Base-by-base conservation (phyloP, 306 rosid genomes). In the Vigna angularis region DNA sequence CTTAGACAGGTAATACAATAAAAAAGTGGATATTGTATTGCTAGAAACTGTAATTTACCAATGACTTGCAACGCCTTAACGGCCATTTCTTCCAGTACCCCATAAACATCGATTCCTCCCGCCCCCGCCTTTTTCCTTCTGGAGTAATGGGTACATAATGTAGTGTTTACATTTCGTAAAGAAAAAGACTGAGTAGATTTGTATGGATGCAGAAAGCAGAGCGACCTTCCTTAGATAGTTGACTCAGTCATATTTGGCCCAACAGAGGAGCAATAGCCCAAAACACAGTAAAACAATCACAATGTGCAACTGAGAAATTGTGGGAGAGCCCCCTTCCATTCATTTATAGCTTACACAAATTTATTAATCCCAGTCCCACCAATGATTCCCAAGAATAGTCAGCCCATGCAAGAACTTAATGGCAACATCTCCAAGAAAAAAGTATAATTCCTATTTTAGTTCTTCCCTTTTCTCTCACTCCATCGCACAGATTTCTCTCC, bases 401-500 rank as follows among this genome's bases (percentile, higher is more conserved):
- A 79, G 49, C 30, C 66, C 56, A 62, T 79, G 36, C 66, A 49
- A 24, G 16, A 18, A 24, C 7, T 44, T 63, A 38, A 69, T 13
- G 38, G 3, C 22, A 75, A 14, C 14, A 65, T 55, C 63, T 52
- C 55, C 36, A 73, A 32, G 48, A 65, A 16, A 26, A 30, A 80
- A 58, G 53, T 14, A 28, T 6, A 66, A 28, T 67, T 24, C 13
- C 55, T 9, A 45, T 66, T 62, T 66, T 45, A 10, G n/a, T 18
- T 36, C 61, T 30, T 17, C 40, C 40, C 24, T 51, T n/a, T 30
- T 13, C 11, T 42, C 38, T 16, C 68, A 70, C 40, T n/a, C 28
- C 66, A 79, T 28, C 79, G 65, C 52, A 44, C 57, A 62, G 20
- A 79, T 48, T 36, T 62, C 77, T 24, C 76, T 61, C 18, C 48